phyloP scores from a whole-genome alignment of 2,329 filamentous ascomycete genomes.

The Teratosphaeria epicoccoides region DNA sequence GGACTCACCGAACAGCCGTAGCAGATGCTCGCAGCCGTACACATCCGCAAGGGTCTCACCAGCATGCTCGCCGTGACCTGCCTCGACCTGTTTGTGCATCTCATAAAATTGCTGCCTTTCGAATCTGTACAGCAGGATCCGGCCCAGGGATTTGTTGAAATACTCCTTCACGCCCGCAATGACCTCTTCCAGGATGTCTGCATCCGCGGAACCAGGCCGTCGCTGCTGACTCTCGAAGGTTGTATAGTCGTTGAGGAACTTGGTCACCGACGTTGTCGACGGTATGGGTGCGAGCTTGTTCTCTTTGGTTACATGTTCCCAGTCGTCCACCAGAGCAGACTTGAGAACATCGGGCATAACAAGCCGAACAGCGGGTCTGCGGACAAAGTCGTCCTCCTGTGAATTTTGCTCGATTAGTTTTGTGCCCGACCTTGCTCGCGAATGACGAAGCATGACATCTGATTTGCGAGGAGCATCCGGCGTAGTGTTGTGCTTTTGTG shows the following conservation, averaged over 20 bases:
- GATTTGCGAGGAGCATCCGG: neutral
- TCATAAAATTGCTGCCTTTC: constrained; percentile 82
- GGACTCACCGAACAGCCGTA: constrained; percentile 69
- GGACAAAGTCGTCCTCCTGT: constrained; percentile 81
- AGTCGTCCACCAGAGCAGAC: constrained; percentile 88
- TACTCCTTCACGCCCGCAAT: constrained; percentile 80
- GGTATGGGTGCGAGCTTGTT: constrained; percentile 80
- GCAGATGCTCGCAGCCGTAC: constrained; percentile 87
- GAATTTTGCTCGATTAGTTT: neutral
- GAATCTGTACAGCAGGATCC: constrained; percentile 86
- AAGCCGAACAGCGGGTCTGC: constrained; percentile 74
- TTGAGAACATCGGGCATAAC: constrained; percentile 83
- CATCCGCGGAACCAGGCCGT: constrained; percentile 55
- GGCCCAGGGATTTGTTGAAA: constrained; percentile 80
- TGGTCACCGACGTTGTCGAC: constrained; percentile 59
- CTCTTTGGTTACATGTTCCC: constrained; percentile 97
- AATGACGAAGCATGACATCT: neutral
- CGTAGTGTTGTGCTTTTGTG: neutral
- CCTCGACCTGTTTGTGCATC: constrained; percentile 56
- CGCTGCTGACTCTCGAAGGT: constrained; percentile 59
- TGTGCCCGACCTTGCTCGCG: neutral
- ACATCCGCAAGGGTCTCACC: constrained; percentile 67
- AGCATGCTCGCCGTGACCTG: constrained; percentile 51
- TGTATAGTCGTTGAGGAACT: constrained; percentile 81
- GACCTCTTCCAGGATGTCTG: constrained; percentile 83